Percentiles rank a stretch among this genome's conserved stretches.
phyloP scores from a whole-genome alignment of 2,329 filamentous ascomycete genomes.

The Ceratocystis albifundus region DNA sequence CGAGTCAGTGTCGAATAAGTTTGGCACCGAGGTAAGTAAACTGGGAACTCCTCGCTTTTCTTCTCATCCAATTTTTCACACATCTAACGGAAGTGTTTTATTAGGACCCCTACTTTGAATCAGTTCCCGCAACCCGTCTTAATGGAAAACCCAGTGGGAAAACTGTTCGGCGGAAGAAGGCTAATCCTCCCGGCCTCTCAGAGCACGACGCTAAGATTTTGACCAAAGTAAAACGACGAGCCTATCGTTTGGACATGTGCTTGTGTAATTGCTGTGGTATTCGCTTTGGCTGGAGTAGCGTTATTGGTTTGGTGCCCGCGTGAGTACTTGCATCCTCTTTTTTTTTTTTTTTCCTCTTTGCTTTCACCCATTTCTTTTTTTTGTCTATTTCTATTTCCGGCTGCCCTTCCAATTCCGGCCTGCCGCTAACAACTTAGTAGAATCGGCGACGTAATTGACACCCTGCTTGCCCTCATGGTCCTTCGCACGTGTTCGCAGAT shows the following conservation, averaged over 20 bases:
- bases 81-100: neutral
- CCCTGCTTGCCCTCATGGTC: conserved; percentile 62
- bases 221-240: conserved; percentile 72
- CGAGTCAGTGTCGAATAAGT: conserved; percentile 46
- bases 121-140: conserved; percentile 61
- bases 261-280: conserved; percentile 73
- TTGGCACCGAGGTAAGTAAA: conserved; percentile 41
- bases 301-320: conserved; percentile 74
- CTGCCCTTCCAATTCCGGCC: neutral
- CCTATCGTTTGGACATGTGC: conserved; percentile 74
- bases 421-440: conserved; percentile 32
- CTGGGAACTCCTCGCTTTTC: too few species aligned
- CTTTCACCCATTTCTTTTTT: too few species aligned
- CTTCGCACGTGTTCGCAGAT: conserved; percentile 60
- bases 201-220: conserved; percentile 70
- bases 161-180: conserved; percentile 73
- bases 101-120: conserved; percentile 84
- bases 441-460: conserved; percentile 63
- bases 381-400: too few species aligned
- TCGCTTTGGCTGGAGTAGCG: conserved; percentile 76
- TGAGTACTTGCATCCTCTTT: conserved; percentile 38
- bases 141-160: conserved; percentile 56
- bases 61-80: too few species aligned
- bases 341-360: neutral
- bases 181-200: conserved; percentile 70